phyloP scores from a whole-genome alignment of 345 rosid genomes.

The Eucalyptus pauciflora region DNA sequence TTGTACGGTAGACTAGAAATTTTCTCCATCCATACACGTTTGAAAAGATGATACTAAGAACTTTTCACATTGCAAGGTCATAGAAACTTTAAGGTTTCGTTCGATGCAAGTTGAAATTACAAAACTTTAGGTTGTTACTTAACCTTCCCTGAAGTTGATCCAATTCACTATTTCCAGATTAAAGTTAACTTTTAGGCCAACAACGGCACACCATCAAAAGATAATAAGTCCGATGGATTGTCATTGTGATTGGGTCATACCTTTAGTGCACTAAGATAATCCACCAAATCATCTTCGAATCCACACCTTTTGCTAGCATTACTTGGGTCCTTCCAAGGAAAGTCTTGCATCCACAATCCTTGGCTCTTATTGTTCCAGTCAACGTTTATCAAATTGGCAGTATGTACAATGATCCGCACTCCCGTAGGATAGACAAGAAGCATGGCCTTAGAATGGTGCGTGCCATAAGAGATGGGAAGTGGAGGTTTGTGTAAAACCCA shows the following conservation, averaged over 20 bases:
- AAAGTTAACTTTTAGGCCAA: background rate
- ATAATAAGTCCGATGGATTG: background rate
- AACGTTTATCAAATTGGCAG: conserved; percentile 79
- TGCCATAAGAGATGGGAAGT: conserved; percentile 78
- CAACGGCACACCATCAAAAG: background rate
- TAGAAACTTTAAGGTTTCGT: background rate
- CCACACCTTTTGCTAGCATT: conserved; percentile 31
- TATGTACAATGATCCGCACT: conserved; percentile 77
- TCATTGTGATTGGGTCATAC: conserved; percentile 5
- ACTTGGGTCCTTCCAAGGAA: conserved; percentile 82
- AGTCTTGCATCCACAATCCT: conserved; percentile 99
- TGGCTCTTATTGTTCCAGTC: conserved; percentile 98
- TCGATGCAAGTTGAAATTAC: background rate
- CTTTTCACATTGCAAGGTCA: background rate
- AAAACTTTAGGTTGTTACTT: background rate
- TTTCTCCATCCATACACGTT: background rate
- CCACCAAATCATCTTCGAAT: conserved; percentile 76
- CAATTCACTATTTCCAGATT: background rate
- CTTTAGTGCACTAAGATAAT: conserved; percentile 80
- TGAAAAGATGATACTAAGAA: background rate
- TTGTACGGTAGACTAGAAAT: background rate
- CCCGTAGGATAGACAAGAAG: conserved; percentile 79
- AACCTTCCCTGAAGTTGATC: background rate
- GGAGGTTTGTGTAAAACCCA: conserved; percentile 94
- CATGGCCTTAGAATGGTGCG: conserved; percentile 94